These are phyloP conservation scores for Sugiyamaella smithiae DNA, from an alignment of 805 yeast species.

Conservation along the genomic window DNA sequence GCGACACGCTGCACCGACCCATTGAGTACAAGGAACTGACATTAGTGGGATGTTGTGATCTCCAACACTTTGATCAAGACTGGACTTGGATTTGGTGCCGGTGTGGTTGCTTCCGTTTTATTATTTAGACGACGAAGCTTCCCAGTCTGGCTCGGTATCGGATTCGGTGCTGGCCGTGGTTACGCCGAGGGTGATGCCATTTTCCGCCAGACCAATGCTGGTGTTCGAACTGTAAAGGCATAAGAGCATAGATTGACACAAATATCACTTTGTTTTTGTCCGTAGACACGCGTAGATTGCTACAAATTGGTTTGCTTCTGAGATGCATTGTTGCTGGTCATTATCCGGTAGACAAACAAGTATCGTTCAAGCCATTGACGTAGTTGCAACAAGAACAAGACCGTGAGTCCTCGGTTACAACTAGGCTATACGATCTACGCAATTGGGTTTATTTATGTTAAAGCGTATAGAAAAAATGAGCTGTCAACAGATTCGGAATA, in stretches of 20 bases:
- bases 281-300: too few relatives aligned
- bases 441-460: too few relatives aligned
- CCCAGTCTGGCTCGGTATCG: slow-evolving; percentile 97
- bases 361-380: too few relatives aligned
- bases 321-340: too few relatives aligned
- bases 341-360: too few relatives aligned
- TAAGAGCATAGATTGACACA: slow-evolving; percentile 15
- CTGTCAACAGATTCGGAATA: too few relatives aligned
- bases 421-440: too few relatives aligned
- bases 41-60: slow-evolving; percentile 87
- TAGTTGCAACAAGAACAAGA: too few relatives aligned
- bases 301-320: too few relatives aligned
- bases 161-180: slow-evolving; percentile 97
- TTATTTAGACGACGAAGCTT: slow-evolving; percentile 91
- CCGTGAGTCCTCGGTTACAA: too few relatives aligned
- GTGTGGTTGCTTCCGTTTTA: slow-evolving; percentile 87
- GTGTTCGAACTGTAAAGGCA: slow-evolving; percentile 34
- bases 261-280: too few relatives aligned
- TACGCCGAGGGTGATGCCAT: slow-evolving; percentile 98
- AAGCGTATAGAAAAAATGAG: too few relatives aligned
- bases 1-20: not conserved
- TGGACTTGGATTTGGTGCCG: slow-evolving; percentile 94
- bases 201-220: slow-evolving; percentile 53
- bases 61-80: slow-evolving; percentile 93
- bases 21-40: not conserved